Evolutionary conservation across 1,139 yeast genomes (phyloP).

Genomic region (Pichia sp.): DNA sequence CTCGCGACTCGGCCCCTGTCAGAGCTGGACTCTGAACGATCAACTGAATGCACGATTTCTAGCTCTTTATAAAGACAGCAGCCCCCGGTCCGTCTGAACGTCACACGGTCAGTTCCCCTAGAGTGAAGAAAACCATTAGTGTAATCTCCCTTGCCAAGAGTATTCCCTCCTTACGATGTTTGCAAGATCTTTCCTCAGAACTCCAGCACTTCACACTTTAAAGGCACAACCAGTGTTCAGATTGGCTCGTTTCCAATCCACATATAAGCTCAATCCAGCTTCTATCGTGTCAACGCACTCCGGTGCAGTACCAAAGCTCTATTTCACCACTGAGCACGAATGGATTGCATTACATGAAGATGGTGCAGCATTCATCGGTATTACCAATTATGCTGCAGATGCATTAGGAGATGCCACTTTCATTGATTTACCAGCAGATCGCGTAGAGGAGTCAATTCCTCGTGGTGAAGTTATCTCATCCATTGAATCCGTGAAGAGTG

Average conservation of each 20-base stretch:
- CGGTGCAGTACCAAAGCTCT: slow-evolving; percentile 48
- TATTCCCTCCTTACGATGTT: too few species aligned
- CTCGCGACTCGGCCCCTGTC: too few species aligned
- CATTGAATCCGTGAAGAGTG: slow-evolving; percentile 91
- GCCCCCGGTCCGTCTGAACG: too few species aligned
- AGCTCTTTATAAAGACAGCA: too few species aligned
- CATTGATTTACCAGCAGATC: slow-evolving; percentile 65
- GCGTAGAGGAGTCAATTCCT: slow-evolving; percentile 36
- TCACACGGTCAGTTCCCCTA: too few species aligned
- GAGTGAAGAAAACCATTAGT: too few species aligned
- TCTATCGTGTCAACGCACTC: slow-evolving; percentile 49
- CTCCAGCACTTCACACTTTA: too few species aligned
- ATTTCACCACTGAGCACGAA: slow-evolving; percentile 88
- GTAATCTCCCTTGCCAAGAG: too few species aligned
- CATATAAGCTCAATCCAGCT: slow-evolving; percentile 43
- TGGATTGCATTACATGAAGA: slow-evolving; percentile 88
- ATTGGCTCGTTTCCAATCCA: slow-evolving; percentile 42
- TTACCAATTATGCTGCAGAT: slow-evolving; percentile 92
- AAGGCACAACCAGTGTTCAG: too few species aligned
- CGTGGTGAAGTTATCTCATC: slow-evolving; percentile 85
- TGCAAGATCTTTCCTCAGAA: too few species aligned
- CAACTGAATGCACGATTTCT: too few species aligned
- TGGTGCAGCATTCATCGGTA: slow-evolving; percentile 80
- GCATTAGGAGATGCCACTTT: slow-evolving; percentile 98
- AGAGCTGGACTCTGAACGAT: too few species aligned